These are phyloP conservation scores for Hanseniaspora sp. DNA, from an alignment of 1,139 yeast species.

Conservation along the genomic window DNA sequence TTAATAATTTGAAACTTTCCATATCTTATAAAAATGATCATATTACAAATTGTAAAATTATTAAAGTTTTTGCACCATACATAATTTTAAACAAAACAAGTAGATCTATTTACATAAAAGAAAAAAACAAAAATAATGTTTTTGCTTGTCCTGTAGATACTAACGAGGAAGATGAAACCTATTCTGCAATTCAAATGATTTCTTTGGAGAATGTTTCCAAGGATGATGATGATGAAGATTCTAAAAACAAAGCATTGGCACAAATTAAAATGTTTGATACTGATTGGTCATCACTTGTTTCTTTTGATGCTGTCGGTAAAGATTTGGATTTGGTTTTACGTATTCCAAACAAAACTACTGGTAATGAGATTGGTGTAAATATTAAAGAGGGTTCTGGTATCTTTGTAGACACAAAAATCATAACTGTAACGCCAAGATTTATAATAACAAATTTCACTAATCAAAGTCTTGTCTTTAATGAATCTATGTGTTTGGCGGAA, in stretches of 20 bases:
- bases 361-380: constrained; percentile 63
- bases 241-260: constrained; percentile 57
- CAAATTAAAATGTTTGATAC: constrained; percentile 60
- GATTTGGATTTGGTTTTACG: constrained; percentile 54
- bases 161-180: constrained; percentile 26
- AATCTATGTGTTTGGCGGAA: constrained; percentile 50
- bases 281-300: constrained; percentile 61
- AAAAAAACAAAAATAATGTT: constrained; percentile 49
- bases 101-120: constrained; percentile 47
- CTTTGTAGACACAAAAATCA: constrained; percentile 64
- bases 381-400: constrained; percentile 82
- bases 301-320: constrained; percentile 88
- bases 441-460: constrained; percentile 54
- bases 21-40: constrained; percentile 47
- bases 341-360: constrained; percentile 47
- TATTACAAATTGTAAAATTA: constrained; percentile 44
- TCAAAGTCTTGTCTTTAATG: constrained; percentile 47
- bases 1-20: constrained; percentile 49
- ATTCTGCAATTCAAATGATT: constrained; percentile 62
- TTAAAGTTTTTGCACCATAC: constrained; percentile 76
- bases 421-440: constrained; percentile 74
- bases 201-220: constrained; percentile 40
- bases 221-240: constrained; percentile 31
- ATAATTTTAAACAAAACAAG: constrained; percentile 73
- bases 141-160: constrained; percentile 29